Conservation (phyloP, 306 rosid genomes). For the Acmispon strigosus region DNA sequence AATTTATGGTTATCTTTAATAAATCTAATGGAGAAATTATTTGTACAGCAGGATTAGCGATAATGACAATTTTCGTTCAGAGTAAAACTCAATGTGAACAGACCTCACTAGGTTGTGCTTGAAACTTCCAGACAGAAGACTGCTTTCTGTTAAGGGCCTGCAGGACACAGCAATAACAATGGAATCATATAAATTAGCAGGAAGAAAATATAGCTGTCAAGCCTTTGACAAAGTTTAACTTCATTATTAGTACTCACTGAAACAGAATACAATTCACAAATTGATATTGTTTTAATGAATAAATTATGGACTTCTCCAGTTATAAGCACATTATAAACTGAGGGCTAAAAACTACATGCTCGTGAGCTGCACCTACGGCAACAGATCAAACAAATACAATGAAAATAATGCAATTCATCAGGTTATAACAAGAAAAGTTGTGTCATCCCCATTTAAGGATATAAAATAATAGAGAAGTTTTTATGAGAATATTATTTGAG, state of each 20-base stretch:
- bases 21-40: background rate
- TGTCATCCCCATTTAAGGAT: background rate
- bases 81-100: background rate
- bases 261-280: background rate
- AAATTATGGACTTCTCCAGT: background rate
- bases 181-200: background rate
- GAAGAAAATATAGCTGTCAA: background rate
- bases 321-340: background rate
- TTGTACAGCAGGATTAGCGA: background rate
- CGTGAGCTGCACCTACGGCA: background rate
- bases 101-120: constrained; percentile 50
- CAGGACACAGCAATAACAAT: constrained; percentile 18
- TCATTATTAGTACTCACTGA: background rate
- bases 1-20: background rate
- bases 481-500: background rate
- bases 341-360: background rate
- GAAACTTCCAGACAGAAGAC: constrained; percentile 29
- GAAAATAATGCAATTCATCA: no score
- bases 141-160: constrained; percentile 52
- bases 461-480: background rate
- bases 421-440: no score
- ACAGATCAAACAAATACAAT: background rate
- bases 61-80: background rate
- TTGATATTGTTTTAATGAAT: background rate
- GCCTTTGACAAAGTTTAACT: background rate